phyloP scores from a whole-genome alignment of 2,329 filamentous ascomycete species.

The Fusarium sp. region DNA sequence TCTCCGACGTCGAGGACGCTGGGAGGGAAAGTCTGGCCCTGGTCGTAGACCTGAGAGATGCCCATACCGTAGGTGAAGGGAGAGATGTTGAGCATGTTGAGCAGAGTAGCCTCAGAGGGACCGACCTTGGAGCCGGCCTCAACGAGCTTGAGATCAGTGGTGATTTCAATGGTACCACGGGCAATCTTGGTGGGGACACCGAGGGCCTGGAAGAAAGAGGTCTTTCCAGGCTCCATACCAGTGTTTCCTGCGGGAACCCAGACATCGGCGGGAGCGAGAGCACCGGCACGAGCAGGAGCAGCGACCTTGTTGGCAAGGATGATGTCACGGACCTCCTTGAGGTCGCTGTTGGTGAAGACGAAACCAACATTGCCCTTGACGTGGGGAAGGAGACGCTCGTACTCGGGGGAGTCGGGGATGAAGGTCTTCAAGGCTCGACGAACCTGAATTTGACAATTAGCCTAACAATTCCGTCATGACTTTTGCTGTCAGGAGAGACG shows the following conservation, averaged over 20 bases:
- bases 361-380: constrained; percentile 99
- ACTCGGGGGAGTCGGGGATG: constrained; percentile 90
- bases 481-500: constrained; percentile 40
- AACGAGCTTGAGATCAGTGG: constrained; percentile 96
- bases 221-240: constrained; percentile 99
- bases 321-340: constrained; percentile 93
- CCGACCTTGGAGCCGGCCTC: constrained; percentile 95
- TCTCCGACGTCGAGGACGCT: constrained; percentile 93
- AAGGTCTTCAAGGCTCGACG: constrained; percentile 98
- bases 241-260: constrained; percentile 98
- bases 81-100: constrained; percentile 99
- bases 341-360: constrained; percentile 98
- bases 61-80: constrained; percentile 99
- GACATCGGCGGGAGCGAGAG: constrained; percentile 92
- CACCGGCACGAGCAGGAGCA: constrained; percentile 97
- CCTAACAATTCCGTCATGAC: background rate
- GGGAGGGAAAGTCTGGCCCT: constrained; percentile 91
- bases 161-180: constrained; percentile 99
- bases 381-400: constrained; percentile 95
- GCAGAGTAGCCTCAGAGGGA: constrained; percentile 96
- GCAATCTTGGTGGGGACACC: constrained; percentile 99
- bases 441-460: constrained; percentile 67
- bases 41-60: constrained; percentile 95
- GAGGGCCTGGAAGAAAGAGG: constrained; percentile 99
- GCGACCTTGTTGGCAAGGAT: constrained; percentile 98